Conservation (phyloP, 2,329 filamentous ascomycete genomes). For the Beauveria varroae region DNA sequence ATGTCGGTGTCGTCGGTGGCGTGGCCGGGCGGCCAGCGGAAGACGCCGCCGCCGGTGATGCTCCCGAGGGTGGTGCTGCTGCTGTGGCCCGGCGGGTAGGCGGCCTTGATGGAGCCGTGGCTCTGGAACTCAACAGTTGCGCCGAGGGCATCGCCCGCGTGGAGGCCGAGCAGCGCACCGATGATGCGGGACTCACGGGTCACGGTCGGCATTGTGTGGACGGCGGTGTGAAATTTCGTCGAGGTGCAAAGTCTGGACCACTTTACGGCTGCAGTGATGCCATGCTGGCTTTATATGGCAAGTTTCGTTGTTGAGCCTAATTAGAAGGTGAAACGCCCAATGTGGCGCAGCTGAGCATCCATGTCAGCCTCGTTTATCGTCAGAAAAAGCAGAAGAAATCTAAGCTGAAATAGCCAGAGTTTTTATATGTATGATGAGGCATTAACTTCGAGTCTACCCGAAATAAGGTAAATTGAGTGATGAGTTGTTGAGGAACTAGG, state of each 20-base stretch:
- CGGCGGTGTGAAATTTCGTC: neutral
- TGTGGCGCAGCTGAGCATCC: neutral
- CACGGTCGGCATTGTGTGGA: neutral
- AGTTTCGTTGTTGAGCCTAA: neutral
- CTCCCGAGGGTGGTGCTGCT: constrained; percentile 25
- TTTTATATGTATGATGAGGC: constrained; percentile 28
- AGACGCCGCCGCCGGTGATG: constrained; percentile 37
- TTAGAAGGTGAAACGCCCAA: neutral
- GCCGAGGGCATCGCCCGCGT: constrained; percentile 40
- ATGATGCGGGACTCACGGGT: constrained; percentile 23
- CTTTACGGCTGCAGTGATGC: neutral
- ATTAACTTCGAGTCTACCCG: constrained; percentile 23
- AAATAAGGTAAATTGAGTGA: constrained; percentile 16
- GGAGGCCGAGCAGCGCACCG: constrained; percentile 38
- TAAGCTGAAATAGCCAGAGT: constrained; percentile 37
- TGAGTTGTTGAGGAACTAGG: constrained; percentile 1
- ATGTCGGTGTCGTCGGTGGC: constrained; percentile 43
- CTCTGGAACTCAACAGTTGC: constrained; percentile 36
- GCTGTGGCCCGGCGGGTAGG: constrained; percentile 21
- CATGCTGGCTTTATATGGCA: neutral
- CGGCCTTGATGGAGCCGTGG: constrained; percentile 24
- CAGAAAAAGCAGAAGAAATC: no score
- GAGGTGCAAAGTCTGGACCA: neutral
- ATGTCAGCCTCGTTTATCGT: no score
- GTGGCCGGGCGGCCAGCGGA: constrained; percentile 34